phyloP scores from a whole-genome alignment of 2,329 filamentous ascomycete genomes.

The Neonectria punicea region DNA sequence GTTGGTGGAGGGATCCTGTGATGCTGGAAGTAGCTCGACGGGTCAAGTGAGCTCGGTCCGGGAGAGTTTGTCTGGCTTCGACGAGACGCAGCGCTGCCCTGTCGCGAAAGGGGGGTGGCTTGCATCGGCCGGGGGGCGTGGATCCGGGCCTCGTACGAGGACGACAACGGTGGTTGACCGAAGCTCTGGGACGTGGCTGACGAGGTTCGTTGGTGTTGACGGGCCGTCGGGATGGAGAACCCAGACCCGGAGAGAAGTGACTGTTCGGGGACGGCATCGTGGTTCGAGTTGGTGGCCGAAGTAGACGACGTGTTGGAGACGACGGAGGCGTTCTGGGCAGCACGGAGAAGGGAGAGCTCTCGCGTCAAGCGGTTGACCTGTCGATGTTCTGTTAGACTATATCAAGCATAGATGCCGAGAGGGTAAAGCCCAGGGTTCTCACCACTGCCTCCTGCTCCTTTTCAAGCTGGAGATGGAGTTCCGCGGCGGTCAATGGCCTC shows the following conservation, averaged over 20 bases:
- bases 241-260: slow-evolving; percentile 67
- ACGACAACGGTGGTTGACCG: slow-evolving; percentile 50
- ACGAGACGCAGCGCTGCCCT: slow-evolving; percentile 66
- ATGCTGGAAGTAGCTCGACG: slow-evolving; percentile 60
- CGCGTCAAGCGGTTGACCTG: slow-evolving; percentile 93
- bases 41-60: slow-evolving; percentile 56
- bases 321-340: slow-evolving; percentile 73
- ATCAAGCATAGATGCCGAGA: neutral
- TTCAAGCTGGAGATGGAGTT: slow-evolving; percentile 89
- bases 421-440: slow-evolving; percentile 44
- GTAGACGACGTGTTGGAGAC: slow-evolving; percentile 73
- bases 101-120: slow-evolving; percentile 59
- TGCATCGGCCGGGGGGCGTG: slow-evolving; percentile 59
- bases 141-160: slow-evolving; percentile 51
- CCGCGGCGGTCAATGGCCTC: slow-evolving; percentile 85
- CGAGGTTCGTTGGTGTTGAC: slow-evolving; percentile 67
- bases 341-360: slow-evolving; percentile 85
- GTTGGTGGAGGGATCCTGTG: slow-evolving; percentile 54
- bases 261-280: slow-evolving; percentile 59
- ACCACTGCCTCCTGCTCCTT: slow-evolving; percentile 96
- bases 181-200: slow-evolving; percentile 66
- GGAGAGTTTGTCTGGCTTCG: slow-evolving; percentile 63
- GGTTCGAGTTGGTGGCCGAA: slow-evolving; percentile 63
- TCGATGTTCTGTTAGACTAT: neutral
- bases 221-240: slow-evolving; percentile 65